Evolutionary conservation across 228 moss, liverwort and hornwort species (phyloP), one percentile per base, ranked within the genome.

Genomic region (Sphagnum fallax): DNA sequence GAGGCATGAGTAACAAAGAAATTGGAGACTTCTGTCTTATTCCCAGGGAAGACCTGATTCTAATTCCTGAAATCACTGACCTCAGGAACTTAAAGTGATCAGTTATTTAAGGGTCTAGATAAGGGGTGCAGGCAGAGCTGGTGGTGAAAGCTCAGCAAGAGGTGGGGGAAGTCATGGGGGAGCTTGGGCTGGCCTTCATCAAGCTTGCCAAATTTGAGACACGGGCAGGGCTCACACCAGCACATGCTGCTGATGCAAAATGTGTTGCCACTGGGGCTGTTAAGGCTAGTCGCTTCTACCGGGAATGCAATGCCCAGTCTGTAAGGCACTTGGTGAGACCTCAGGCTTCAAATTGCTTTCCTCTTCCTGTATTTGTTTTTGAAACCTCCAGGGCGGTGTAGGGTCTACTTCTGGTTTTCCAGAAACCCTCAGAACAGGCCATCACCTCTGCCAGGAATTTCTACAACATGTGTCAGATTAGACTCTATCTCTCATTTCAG

Each of bases 91-190:
- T 64, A 61, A 32, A 32, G 32, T 32, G 32, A 32, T 32, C 32
- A 32, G 32, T 32, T 1, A 32, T 32, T 32, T 2, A 32, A 2
- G 32, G 32, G 32, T 32, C 32, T 32, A 8, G 55, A 12, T 12
- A 55, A 55, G 8, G 55, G 8, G 55, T 78, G 80, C 81, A 96
- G 97, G 97, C 97, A 49, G 97, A 98, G 80, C 76, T 75, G 47
- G 81, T 93, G 68, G 90, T 98, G 67, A 98, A 98, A 78, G 88
- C 81, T 14, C 93, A 98, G 72, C 97, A 98, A 81, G 97, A 98
- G 76, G 88, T 93, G 53, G 93, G 97, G 68, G 97, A 98, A 80
- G 97, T 98, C 6, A 98, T 98, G 93, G 97, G 97, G 63, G 93
- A 98, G 69, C 79, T 98, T 50, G 97, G 97, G 67, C 82, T 98